Evolutionary conservation across 768 basidiomycete species (phyloP), one percentile per base, ranked within the genome.

Genomic region (Amanita thiersii): DNA sequence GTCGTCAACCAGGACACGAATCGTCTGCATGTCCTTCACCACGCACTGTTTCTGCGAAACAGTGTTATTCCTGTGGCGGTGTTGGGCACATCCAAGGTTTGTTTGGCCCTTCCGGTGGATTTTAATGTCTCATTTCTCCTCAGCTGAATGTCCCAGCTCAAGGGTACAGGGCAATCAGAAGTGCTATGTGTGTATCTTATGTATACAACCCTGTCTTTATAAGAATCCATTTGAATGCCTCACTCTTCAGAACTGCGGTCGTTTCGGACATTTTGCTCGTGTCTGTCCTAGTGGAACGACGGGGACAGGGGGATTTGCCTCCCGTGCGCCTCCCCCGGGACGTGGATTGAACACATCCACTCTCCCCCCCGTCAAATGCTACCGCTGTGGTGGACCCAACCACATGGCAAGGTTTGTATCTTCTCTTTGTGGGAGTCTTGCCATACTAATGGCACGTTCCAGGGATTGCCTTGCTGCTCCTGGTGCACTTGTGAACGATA

Each of bases 1-100:
- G 91, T 61, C 81, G 87, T 50, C 86, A 91, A 58, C 85, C 89
- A n/a, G 91, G 91, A 29, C 91, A 93, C 53, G 90, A 93, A 62
- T 89, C 86, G 14, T 81, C 86, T 42, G 79, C 84, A 42, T 93
- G 91, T 59, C 84, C 88, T 29, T 78, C 79, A 50, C 89, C 90
- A 28, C 77, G 87, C 47, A 82, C 79, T 29, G 83, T 82, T 33
- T 74, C 85, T 37, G 78, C 84, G 21, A 92, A 90, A 63, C 88
- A 93, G 61, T 94, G 91, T 59, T 94, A 92, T 60, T 84, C 83
- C 28, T 96, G 90, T 54, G 87, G 90, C 18, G 92, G 90, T 39
- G 79, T 96, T 50, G 91, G 91, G 46, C 87, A 92, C 57, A 84
- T 88, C 51, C 82, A 85, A 62, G 72, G 71, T 71, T 45, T 21